These are phyloP conservation scores for Fusarium cyanostomum DNA, from an alignment of 2,329 filamentous ascomycete genomes.

Conservation along the genomic window DNA sequence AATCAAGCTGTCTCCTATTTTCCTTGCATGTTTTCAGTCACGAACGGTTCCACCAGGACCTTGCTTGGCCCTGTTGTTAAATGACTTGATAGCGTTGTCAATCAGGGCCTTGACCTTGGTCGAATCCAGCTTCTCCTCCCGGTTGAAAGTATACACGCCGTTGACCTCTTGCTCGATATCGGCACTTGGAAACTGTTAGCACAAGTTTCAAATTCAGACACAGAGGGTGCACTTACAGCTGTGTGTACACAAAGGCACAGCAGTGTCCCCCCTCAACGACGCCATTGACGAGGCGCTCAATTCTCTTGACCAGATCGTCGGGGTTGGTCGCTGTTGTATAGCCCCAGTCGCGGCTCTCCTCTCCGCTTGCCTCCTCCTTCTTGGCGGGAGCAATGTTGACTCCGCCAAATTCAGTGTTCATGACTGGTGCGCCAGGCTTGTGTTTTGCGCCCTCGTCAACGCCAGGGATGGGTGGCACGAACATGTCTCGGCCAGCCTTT, in stretches of 20 bases:
- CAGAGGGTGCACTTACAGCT: slow-evolving; percentile 58
- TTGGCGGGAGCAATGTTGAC: slow-evolving; percentile 69
- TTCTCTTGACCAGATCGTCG: slow-evolving; percentile 65
- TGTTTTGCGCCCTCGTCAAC: slow-evolving; percentile 62
- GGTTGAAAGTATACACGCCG: slow-evolving; percentile 70
- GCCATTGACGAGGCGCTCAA: slow-evolving; percentile 67
- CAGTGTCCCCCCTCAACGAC: slow-evolving; percentile 65
- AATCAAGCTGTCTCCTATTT: too few relatives aligned
- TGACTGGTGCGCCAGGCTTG: slow-evolving; percentile 63
- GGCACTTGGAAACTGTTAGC: slow-evolving; percentile 46
- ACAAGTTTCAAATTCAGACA: not conserved
- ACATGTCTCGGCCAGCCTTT: slow-evolving; percentile 64
- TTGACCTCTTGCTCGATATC: slow-evolving; percentile 76
- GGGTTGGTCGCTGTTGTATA: slow-evolving; percentile 72
- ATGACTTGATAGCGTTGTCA: slow-evolving; percentile 59
- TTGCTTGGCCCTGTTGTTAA: slow-evolving; percentile 49
- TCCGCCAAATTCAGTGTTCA: slow-evolving; percentile 75
- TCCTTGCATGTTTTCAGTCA: too few relatives aligned
- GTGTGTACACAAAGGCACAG: slow-evolving; percentile 73
- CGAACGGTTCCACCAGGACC: too few relatives aligned
- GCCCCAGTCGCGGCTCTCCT: slow-evolving; percentile 67
- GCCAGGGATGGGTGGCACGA: slow-evolving; percentile 56
- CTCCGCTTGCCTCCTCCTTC: slow-evolving; percentile 41
- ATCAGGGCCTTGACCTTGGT: slow-evolving; percentile 66
- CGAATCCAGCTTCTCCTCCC: slow-evolving; percentile 68